Evolutionary conservation across 2,329 filamentous ascomycete genomes (phyloP).

Genomic region (Clathrospora elynae): DNA sequence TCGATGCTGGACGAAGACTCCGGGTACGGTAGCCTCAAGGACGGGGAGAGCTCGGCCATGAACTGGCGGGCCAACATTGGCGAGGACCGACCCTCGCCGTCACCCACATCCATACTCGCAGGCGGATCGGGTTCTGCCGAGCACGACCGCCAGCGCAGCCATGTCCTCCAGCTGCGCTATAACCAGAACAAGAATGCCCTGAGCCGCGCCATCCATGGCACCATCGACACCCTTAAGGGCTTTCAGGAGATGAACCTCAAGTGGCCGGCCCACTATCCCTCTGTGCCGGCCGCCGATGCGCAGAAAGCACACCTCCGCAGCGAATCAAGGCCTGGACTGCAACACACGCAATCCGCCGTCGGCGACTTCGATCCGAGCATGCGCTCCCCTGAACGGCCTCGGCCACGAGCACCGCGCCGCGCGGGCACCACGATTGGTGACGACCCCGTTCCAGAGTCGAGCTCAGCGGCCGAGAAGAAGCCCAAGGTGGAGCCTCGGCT

Average conservation of each 20-base stretch:
- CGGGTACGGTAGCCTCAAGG: constrained; percentile 79
- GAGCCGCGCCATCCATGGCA: constrained; percentile 84
- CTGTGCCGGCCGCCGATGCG: constrained; percentile 64
- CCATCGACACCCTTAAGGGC: constrained; percentile 79
- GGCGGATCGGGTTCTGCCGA: constrained; percentile 60
- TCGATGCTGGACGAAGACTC: constrained; percentile 85
- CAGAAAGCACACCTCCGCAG: constrained; percentile 49
- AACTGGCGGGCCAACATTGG: constrained; percentile 62
- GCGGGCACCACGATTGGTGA: constrained; percentile 72
- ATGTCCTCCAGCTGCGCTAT: constrained; percentile 92
- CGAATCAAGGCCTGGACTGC: constrained; percentile 65
- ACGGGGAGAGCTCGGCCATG: constrained; percentile 62
- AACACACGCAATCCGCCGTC: constrained; percentile 66
- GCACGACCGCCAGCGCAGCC: constrained; percentile 71
- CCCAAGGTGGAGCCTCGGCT: constrained; percentile 74
- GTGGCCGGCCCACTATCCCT: constrained; percentile 96
- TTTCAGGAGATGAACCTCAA: constrained; percentile 86
- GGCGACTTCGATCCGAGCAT: constrained; percentile 54
- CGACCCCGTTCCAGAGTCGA: constrained; percentile 69
- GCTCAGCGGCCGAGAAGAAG: constrained; percentile 68
- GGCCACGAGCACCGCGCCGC: constrained; percentile 64
- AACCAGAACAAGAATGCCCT: constrained; percentile 88
- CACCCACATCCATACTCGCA: constrained; percentile 57
- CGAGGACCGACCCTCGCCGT: constrained; percentile 63
- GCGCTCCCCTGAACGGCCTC: constrained; percentile 54